Conservation (phyloP, 2,329 filamentous ascomycete species). For the Aureobasidium lini region DNA sequence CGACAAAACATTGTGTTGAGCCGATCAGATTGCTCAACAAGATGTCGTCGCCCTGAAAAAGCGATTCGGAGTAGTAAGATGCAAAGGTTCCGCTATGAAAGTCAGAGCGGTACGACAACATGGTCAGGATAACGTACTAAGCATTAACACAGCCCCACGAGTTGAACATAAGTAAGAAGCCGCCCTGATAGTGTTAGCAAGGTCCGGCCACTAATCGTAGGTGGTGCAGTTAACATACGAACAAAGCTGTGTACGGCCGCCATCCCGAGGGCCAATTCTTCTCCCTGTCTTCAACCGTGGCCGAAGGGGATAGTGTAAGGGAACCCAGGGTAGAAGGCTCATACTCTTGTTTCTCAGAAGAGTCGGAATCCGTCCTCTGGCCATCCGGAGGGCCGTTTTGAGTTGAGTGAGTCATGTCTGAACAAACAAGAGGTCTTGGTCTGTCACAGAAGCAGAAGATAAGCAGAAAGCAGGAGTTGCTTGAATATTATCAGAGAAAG, state of each 20-base stretch:
- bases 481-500: neutral
- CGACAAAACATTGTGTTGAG: constrained; percentile 40
- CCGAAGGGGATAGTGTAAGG: neutral
- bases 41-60: constrained; percentile 34
- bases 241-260: constrained; percentile 37
- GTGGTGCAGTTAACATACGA: constrained; percentile 14
- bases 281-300: constrained; percentile 18
- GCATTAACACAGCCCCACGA: constrained; percentile 43
- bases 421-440: neutral
- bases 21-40: constrained; percentile 41
- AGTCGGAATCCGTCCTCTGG: neutral
- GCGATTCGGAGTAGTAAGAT: constrained; percentile 41
- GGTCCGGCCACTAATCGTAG: too few relatives aligned
- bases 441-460: neutral
- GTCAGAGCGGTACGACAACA: neutral
- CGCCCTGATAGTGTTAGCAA: constrained; percentile 23
- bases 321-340: neutral
- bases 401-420: neutral
- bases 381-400: neutral
- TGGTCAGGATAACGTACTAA: constrained; percentile 22
- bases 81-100: constrained; percentile 36
- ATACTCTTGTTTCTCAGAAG: neutral
- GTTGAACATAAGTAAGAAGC: constrained; percentile 46
- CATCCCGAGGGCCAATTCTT: constrained; percentile 38
- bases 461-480: neutral